Evolutionary conservation across 1,284 basidiomycete genomes (phyloP), one percentile per base, ranked within the genome.

Genomic region (Trametes sp.): DNA sequence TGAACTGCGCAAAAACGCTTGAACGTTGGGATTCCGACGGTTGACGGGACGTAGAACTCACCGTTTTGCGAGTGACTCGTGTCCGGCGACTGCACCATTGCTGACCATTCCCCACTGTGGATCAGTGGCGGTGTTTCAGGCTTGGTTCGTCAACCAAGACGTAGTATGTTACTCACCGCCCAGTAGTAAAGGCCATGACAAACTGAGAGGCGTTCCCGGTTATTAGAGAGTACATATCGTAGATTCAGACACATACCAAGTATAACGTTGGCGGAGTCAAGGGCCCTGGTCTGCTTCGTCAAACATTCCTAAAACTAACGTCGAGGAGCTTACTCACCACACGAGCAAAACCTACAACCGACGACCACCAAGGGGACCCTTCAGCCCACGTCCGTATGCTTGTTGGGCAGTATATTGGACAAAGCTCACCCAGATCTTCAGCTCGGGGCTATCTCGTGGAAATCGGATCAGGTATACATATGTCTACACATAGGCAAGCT

Each of bases 401-500:
- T 7, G 5, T 21, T 8, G n/a, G 6, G 38, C 7, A n/a, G 28
- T 13, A 31, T 19, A 50, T 35, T 26, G 50, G 6, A 23, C 4
- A 13, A 29, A 24, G 24, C 66, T 61, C 49, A 68, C 66, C 66
- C 66, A 68, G 29, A 61, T 51, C 28, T 68, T 68, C 35, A 68
- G 59, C 45, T 68, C 64, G 64, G 64, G 62, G 36, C 64, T 62
- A 64, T 68, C 66, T 68, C 66, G 66, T 55, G 66, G 66, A 59
- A 65, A 68, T 52, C 62, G 54, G 57, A 68, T 65, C 61, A 68
- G 44, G 62, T 68, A 68, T 52, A 68, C 66, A 65, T 68, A 68
- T n/a, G 66, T 65, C 66, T 68, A 58, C 56, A 59, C 35, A 56
- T 29, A 19, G 29, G 14, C 35, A 38, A 42, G n/a, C 28, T 57